These are phyloP conservation scores for Kalanchoe fedtschenkoi DNA, from an alignment of 164 flowering plant genomes.

Conservation along the genomic window DNA sequence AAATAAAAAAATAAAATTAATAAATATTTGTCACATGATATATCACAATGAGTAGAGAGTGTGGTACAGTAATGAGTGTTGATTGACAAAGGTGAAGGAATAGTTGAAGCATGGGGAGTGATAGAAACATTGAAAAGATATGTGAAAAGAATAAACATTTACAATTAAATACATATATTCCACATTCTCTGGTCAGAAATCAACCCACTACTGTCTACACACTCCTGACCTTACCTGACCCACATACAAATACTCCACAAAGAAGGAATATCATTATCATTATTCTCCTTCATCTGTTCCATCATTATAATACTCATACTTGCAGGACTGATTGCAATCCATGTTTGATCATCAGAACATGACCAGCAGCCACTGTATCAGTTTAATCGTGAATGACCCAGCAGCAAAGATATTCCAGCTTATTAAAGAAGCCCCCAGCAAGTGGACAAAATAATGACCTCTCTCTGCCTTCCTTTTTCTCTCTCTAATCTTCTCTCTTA, in stretches of 20 bases:
- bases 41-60: too few relatives aligned
- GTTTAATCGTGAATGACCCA: not conserved
- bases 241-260: not conserved
- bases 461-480: not conserved
- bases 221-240: not conserved
- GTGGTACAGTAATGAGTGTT: too few relatives aligned
- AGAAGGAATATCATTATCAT: conserved; percentile 3
- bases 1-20: too few relatives aligned
- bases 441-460: conserved; percentile 6
- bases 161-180: not conserved
- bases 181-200: conserved; percentile 19
- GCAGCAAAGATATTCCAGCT: not conserved
- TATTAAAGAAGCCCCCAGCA: not conserved
- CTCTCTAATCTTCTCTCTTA: not conserved
- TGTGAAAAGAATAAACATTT: not conserved
- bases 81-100: not conserved
- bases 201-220: conserved; percentile 15
- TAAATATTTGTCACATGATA: too few relatives aligned
- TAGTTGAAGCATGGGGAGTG: conserved; percentile 1
- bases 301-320: conserved; percentile 1
- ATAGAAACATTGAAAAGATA: conserved; percentile 7
- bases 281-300: conserved; percentile 1
- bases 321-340: conserved; percentile 5
- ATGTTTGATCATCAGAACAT: not conserved
- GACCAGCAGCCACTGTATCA: conserved; percentile 1